Evolutionary conservation across 495 filamentous ascomycete genomes (phyloP).

Genomic region (Chaetomium cochliodes): DNA sequence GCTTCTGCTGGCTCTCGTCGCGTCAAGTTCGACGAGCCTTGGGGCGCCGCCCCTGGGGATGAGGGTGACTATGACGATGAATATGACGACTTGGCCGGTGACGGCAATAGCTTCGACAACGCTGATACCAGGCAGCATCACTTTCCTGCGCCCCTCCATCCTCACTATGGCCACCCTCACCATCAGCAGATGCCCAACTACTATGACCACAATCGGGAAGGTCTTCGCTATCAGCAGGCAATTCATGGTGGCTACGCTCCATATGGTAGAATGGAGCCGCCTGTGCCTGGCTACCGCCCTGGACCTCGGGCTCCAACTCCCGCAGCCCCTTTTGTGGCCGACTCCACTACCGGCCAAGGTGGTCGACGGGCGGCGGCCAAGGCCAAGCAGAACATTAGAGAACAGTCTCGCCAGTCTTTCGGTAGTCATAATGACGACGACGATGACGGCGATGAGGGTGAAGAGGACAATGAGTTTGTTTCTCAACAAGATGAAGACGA

Average conservation of each 20-base stretch:
- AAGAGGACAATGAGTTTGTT: not conserved
- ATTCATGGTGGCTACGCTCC: not conserved
- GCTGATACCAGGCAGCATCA: not conserved
- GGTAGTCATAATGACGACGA: not conserved
- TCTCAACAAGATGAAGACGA: not conserved
- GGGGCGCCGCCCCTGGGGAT: too few relatives aligned
- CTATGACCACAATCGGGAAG: not conserved
- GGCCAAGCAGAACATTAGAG: slow-evolving; percentile 2
- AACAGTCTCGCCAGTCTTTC: not conserved
- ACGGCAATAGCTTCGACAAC: not conserved
- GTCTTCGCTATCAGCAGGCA: not conserved
- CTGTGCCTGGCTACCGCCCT: not conserved
- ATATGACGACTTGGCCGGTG: not conserved
- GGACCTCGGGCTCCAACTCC: not conserved
- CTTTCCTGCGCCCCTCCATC: not conserved
- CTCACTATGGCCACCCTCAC: not conserved
- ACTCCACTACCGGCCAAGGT: not conserved
- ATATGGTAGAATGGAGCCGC: not conserved
- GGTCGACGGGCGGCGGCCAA: slow-evolving; percentile 6
- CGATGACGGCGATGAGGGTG: not conserved
- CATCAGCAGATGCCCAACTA: not conserved
- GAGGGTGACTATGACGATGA: not conserved
- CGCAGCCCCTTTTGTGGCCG: not conserved
- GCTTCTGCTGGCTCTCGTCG: not conserved
- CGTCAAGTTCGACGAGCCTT: not conserved